Base-by-base conservation (phyloP, 2,329 filamentous ascomycete species). In the Colletotrichum sp. region DNA sequence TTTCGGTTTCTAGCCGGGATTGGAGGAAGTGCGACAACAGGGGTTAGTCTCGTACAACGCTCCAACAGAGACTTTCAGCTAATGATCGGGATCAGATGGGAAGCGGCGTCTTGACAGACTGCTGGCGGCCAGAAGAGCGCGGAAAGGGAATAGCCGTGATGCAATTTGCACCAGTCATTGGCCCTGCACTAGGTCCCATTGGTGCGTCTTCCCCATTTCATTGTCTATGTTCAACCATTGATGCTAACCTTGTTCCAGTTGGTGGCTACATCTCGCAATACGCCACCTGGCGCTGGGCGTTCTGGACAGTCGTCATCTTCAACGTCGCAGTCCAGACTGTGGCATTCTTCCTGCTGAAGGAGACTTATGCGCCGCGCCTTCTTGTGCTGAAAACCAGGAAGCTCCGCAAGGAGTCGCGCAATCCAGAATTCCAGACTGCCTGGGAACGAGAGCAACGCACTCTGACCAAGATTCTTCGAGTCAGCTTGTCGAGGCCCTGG, bases 1-100 rank as follows among this genome's bases (percentile, higher is more conserved):
- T 82, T 84, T 15, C 82, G 88, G 0, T 86, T 89, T 55, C 75
- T 90, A 1, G 82, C 87, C 6, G 87, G 87, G 0, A 81, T 90
- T 21, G 87, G 87, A 21, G 91, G 90, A 0, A 90, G 88, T 75
- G 90, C 89, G 1, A 86, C 89, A 5, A 82, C 90, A 38, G 87
- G 87, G 31, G 83, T 89, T 76, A 79, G 83, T 47, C n/a, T 47
- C n/a, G n/a, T 68, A 57, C 54, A 34, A 57, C 65, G 51, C 21
- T 54, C 70, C 31, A 33, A 21, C 62, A 36, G 57, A 3, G 13
- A 12, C 34, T 12, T 13, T 6, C 11, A 34, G 21, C 27, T n/a
- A 59, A n/a, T 1, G 86, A 84, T 59, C 82, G 84, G 16, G 16
- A 18, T 81, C 86, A 86, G 0, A 81, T 90, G 27, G 85, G 85